Base-by-base conservation (phyloP, 2,329 filamentous ascomycete species). In the Fusarium agapanthi region DNA sequence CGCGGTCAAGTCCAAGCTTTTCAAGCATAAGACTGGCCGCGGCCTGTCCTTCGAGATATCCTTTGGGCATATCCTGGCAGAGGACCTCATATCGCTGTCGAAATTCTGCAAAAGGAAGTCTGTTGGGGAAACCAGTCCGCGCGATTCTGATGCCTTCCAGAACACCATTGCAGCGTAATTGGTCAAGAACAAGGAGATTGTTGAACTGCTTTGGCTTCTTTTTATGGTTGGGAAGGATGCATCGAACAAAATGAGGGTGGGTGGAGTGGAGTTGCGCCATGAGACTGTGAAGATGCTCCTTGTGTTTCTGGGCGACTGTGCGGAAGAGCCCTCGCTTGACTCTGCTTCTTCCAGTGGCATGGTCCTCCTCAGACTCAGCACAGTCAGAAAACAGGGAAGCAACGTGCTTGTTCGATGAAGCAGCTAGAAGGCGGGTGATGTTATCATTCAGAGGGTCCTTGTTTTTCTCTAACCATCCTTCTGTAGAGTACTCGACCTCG, bases 391-490 rank as follows among this genome's bases (percentile, higher is more conserved):
- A 99, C 1, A 99, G 87, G 43, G 88, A 88, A 4, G 95, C 93
- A 69, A 98, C 88, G 79, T 99, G 95, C 71, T 89, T 90, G 79
- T 98, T 92, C 5, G 88, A 90, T 2, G 97, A 99, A 20, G 88
- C 87, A 41, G 95, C 93, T 40, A 99, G 88, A 13, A 99, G 87
- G 28, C 94, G 90, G 1, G 97, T 99, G 70, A 99, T 88, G 71
- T 98, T 99, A 86, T 99, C 97, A 77, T 98, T 98, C 50, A 99
- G 83, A 3, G 96, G 97, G 78, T 99, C 96, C 81, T 99, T 99
- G 86, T 99, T 99, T 87, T 98, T 99, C 82, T 98, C 95, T 38
- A 99, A 85, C 96, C 96, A 99, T 65, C 93, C 93, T 63, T 95
- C 90, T 0, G 96, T 99, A 1, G 92, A 95, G 81, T 99, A 99